Base-by-base conservation (phyloP, 139 green algal genomes). In the Bryopsis sp. region DNA sequence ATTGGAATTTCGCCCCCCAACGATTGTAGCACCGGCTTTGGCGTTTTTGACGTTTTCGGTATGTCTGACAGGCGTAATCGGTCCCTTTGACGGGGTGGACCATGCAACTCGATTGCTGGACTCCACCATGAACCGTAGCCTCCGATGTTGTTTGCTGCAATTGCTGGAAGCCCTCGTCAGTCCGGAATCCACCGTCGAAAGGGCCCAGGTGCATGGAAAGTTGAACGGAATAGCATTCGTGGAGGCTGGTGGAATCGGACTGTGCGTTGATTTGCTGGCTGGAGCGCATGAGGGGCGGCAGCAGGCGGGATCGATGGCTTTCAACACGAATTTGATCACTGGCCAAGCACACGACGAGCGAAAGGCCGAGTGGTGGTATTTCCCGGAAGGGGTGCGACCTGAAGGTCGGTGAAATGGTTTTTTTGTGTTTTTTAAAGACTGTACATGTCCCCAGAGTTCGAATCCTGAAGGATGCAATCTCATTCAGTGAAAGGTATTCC, bases 261-360 rank as follows among this genome's bases (percentile, higher is more conserved):
- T 97, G 67, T 71, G 89, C 11, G 85, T 90, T 6, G 91, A 97
- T 67, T 54, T 93, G n/a, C 68, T 92, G n/a, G 75, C 89, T 58
- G 78, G 75, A 1, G 86, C 84, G 0, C 90, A 97, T 58, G 84
- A 92, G 64, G 77, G 74, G 3, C 60, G 72, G 1, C 82, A 94
- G 68, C 61, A 77, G 4, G 39, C 59, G 39, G 59, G 59, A 11
- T 31, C 39, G 5, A 19, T 67, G 24, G 28, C 85, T 6, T 70
- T 84, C 3, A 76, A 88, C 58, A 86, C 58, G 34, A 78, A 85
- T 46, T 75, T 92, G 26, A 79, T 95, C 15, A 70, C 79, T 2
- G 63, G 73, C 5, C 48, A 65, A 5, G 77, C 70, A 33, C 68
- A 90, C 24, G 74, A 67, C 0, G 79, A 90, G 58, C 79, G 81